phyloP scores from a whole-genome alignment of 345 rosid genomes.

The Rubroshorea leprosula region DNA sequence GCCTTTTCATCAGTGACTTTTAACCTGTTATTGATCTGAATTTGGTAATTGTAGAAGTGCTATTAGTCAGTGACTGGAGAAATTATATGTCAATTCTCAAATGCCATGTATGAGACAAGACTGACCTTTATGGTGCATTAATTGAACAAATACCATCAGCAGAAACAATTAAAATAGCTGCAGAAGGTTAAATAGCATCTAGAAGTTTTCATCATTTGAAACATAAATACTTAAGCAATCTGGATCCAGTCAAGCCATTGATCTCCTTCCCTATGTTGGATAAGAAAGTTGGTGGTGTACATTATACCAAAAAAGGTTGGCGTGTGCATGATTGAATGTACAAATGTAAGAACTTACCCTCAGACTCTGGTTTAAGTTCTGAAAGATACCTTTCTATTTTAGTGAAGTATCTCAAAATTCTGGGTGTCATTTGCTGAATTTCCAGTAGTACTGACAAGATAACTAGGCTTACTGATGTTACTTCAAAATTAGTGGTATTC shows the following conservation, averaged over 20 bases:
- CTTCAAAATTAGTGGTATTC: not conserved
- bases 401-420: not conserved
- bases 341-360: too few relatives aligned
- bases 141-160: not conserved
- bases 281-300: too few relatives aligned
- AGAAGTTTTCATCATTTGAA: not conserved
- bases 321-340: not conserved
- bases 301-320: too few relatives aligned
- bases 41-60: too few relatives aligned
- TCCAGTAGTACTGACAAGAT: not conserved
- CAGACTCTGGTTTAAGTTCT: not conserved
- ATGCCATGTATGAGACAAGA: not conserved
- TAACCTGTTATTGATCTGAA: too few relatives aligned
- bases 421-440: not conserved
- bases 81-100: not conserved
- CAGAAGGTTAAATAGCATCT: not conserved
- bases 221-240: not conserved
- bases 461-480: not conserved
- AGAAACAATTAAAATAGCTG: not conserved
- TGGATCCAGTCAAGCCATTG: not conserved
- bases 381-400: not conserved
- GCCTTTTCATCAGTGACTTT: too few relatives aligned
- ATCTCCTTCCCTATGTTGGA: too few relatives aligned
- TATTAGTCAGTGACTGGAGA: too few relatives aligned
- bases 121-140: not conserved